Evolutionary conservation across 371 early-diverging fungal species (phyloP).

Genomic region (Mortierella sp.): DNA sequence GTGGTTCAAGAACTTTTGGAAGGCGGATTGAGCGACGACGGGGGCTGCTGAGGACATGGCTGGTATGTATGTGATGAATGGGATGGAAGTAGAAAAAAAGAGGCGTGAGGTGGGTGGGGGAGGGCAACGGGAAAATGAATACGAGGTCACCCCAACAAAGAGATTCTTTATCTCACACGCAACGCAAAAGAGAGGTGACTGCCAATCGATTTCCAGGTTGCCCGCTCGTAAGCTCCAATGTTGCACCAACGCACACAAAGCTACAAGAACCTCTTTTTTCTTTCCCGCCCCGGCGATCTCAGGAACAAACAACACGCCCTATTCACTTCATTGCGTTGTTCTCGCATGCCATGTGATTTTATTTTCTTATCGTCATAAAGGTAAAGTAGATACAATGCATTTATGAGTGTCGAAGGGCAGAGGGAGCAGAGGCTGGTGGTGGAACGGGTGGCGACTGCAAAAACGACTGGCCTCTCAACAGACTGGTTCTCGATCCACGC

Average conservation of each 20-base stretch:
- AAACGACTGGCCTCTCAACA: slow-evolving; percentile 14
- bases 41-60: slow-evolving; percentile 64
- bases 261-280: neutral
- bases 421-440: slow-evolving; percentile 1
- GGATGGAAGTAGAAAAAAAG: slow-evolving; percentile 24
- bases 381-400: neutral
- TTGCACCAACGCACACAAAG: neutral
- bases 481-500: slow-evolving; percentile 21
- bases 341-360: neutral
- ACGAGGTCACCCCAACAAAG: slow-evolving; percentile 2
- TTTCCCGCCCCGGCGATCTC: slow-evolving; percentile 8
- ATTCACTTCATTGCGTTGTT: neutral
- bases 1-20: slow-evolving; percentile 81
- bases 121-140: slow-evolving; percentile 12
- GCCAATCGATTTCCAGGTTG: neutral
- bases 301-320: neutral
- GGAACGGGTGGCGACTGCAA: neutral
- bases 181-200: neutral
- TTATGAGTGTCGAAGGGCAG: slow-evolving; percentile 5
- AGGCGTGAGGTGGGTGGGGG: too few species aligned
- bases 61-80: slow-evolving; percentile 19
- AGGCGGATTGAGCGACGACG: slow-evolving; percentile 66
- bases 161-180: neutral
- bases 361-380: neutral
- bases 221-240: neutral